Evolutionary conservation across 2,329 filamentous ascomycete species (phyloP).

Genomic region (Ophiognomonia clavigignenti-juglandacearum): DNA sequence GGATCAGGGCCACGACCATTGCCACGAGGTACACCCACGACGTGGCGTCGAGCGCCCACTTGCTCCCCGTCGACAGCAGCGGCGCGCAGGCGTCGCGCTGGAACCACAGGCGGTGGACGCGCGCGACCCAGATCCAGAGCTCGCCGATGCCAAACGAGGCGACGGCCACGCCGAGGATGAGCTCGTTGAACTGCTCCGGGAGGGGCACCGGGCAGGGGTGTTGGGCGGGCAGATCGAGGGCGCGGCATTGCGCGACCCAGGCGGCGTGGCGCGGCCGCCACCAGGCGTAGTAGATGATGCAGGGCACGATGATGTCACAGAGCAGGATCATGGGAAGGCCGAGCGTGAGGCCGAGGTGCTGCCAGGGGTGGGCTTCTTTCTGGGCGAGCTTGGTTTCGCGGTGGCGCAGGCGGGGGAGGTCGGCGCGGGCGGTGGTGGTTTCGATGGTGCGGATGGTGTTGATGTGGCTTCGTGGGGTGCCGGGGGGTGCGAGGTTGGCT

Average conservation of each 20-base stretch:
- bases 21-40: conserved; percentile 13
- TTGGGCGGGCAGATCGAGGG: not conserved
- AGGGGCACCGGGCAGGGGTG: conserved; percentile 3
- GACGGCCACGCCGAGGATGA: conserved; percentile 62
- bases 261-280: not conserved
- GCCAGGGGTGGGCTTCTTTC: conserved; percentile 10
- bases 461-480: not conserved
- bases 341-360: conserved; percentile 13
- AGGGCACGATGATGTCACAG: conserved; percentile 14
- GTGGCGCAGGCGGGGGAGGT: conserved; percentile 1
- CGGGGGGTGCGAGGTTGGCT: not conserved
- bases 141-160: conserved; percentile 41
- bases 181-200: conserved; percentile 7
- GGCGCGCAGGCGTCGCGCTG: conserved; percentile 13
- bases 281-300: conserved; percentile 16
- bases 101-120: conserved; percentile 7
- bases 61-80: conserved; percentile 10
- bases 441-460: not conserved
- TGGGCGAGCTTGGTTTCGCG: conserved; percentile 4
- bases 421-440: not conserved
- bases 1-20: conserved; percentile 11
- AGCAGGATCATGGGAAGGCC: conserved; percentile 15
- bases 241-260: not conserved
- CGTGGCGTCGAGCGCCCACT: conserved; percentile 15
- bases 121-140: conserved; percentile 13